Evolutionary conservation across 371 early-diverging fungal genomes (phyloP), one percentile per base, ranked within the genome.

Genomic region (Neoconidiobolus thromboides): DNA sequence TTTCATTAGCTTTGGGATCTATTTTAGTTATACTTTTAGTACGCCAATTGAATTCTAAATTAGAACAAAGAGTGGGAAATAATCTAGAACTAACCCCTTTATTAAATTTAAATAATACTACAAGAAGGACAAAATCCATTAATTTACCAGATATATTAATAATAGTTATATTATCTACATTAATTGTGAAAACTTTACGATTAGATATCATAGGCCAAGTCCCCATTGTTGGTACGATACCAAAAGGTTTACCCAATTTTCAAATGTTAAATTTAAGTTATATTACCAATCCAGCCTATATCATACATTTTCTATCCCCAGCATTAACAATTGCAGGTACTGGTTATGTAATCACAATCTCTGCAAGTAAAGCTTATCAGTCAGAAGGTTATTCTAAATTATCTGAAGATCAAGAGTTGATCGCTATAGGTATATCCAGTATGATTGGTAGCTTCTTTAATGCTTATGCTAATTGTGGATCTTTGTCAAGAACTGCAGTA

Each of bases 341-440:
- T 66, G 97, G 96, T 0, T 93, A 93, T 67, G 92, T 96, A n/a
- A 94, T 94, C 69, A 83, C 88, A 3, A 83, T 93, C 58, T 90
- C 85, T 10, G 85, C 89, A 40, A 83, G 89, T 10, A 90, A 93
- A 65, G 87, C 87, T 6, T 95, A 87, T 64, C 88, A 92, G 0
- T 79, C 78, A 51, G 76, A 82, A 59, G 26, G 26, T 26, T 26
- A 26, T 26, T 93, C 94, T 64, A 70, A 84, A 1, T 85, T 93
- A 37, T 86, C 87, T 6, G 85, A 91, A 4, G 94, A 95, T 68
- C 86, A 93, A 40, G 96, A 96, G 71, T 75, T 95, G 55, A 91
- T 95, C 14, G 96, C 95, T 2, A 65, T 94, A 49, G 95, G 95
- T 26, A 70, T 81, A 4, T 77, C 87, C 55, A 96, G 93, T 63